Evolutionary conservation across 2,329 filamentous ascomycete genomes (phyloP).

Genomic region (Metarhizium rileyi): DNA sequence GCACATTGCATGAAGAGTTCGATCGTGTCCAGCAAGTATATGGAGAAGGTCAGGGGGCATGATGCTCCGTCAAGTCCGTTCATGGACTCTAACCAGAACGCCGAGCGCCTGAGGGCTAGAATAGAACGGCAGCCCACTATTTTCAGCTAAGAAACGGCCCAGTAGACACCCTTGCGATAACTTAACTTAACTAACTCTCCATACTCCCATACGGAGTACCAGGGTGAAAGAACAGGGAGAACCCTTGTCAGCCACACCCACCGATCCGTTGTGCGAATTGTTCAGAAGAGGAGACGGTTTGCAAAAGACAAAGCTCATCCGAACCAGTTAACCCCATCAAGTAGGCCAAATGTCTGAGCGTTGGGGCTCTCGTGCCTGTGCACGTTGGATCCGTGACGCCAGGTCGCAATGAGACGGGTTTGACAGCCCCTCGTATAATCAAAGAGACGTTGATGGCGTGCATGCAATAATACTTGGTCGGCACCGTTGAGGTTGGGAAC

Average conservation of each 20-base stretch:
- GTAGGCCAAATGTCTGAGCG: slow-evolving; percentile 1
- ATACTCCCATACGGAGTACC: background rate
- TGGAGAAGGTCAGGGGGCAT: background rate
- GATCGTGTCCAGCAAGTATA: background rate
- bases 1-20: background rate
- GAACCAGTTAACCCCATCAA: background rate
- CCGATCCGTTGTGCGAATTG: background rate
- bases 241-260: background rate
- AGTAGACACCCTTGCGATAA: background rate
- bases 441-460: slow-evolving; percentile 1
- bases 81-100: background rate
- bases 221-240: background rate
- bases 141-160: background rate
- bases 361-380: background rate
- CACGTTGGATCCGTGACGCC: background rate
- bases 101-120: background rate
- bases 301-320: background rate
- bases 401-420: background rate
- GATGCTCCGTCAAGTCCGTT: background rate
- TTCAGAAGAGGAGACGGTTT: background rate
- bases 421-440: background rate
- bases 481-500: background rate
- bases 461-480: background rate
- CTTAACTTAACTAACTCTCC: too few relatives aligned
- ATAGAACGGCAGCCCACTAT: background rate